phyloP scores from a whole-genome alignment of 371 early-diverging fungal genomes.

The Lichtheimia hyalospora region DNA sequence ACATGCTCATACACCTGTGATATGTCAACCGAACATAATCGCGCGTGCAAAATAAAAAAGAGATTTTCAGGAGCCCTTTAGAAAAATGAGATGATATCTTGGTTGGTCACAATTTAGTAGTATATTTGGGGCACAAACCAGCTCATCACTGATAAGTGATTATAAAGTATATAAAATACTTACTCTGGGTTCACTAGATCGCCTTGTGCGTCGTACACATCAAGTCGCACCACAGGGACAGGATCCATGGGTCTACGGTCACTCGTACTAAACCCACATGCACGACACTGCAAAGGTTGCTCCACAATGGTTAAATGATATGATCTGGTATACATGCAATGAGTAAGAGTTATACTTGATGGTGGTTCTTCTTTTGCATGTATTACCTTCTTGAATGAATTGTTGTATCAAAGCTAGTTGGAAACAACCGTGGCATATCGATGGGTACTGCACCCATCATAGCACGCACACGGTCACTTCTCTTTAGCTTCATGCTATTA shows the following conservation, averaged over 20 bases:
- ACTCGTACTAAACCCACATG: conserved; percentile 68
- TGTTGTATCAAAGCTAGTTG: neutral
- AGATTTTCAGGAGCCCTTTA: conserved; percentile 11
- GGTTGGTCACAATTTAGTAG: conserved; percentile 1
- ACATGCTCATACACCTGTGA: conserved; percentile 14
- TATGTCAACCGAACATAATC: conserved; percentile 28
- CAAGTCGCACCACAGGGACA: conserved; percentile 61
- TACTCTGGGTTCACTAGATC: conserved; percentile 11
- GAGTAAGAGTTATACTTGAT: too few species aligned
- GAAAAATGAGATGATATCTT: neutral
- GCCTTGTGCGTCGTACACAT: conserved; percentile 10
- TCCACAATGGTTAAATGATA: conserved; percentile 27
- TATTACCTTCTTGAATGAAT: neutral
- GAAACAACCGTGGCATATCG: conserved; percentile 3
- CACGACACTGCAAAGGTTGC: conserved; percentile 68
- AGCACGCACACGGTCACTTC: conserved; percentile 10
- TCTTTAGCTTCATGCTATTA: conserved; percentile 9
- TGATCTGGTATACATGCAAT: neutral
- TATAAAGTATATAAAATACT: neutral
- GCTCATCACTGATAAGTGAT: too few species aligned
- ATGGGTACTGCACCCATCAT: conserved; percentile 4
- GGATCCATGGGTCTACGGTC: conserved; percentile 74
- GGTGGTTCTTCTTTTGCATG: too few species aligned
- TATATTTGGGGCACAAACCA: neutral
- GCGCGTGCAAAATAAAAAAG: conserved; percentile 29